These are phyloP conservation scores for Cladophialophora bantiana DNA, from an alignment of 2,329 filamentous ascomycete genomes.

Conservation along the genomic window DNA sequence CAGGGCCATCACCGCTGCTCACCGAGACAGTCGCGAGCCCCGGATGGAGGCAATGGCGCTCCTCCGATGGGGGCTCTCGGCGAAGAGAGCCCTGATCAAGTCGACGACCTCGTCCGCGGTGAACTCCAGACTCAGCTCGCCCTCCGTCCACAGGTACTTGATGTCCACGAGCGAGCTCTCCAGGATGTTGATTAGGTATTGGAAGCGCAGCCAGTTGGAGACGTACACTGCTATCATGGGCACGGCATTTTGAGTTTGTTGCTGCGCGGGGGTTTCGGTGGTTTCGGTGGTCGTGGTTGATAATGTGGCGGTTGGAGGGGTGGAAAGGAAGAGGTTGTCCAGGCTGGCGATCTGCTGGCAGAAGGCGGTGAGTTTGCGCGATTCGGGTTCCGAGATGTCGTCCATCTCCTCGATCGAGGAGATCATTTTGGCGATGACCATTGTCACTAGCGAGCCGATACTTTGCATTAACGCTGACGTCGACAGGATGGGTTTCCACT, in stretches of 20 bases:
- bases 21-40: slow-evolving; percentile 6
- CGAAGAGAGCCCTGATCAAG: slow-evolving; percentile 69
- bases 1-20: not conserved
- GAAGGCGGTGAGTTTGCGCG: slow-evolving; percentile 63
- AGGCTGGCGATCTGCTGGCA: slow-evolving; percentile 64
- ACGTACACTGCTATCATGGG: slow-evolving; percentile 68
- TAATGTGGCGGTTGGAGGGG: slow-evolving; percentile 35
- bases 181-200: slow-evolving; percentile 68
- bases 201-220: slow-evolving; percentile 69
- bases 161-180: slow-evolving; percentile 70
- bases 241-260: slow-evolving; percentile 42
- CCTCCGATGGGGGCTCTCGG: slow-evolving; percentile 65
- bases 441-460: slow-evolving; percentile 64
- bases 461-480: slow-evolving; percentile 68
- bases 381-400: slow-evolving; percentile 70
- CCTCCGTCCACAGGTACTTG: slow-evolving; percentile 69
- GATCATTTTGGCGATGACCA: slow-evolving; percentile 66
- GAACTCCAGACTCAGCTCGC: slow-evolving; percentile 69
- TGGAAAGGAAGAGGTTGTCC: slow-evolving; percentile 63
- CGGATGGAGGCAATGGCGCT: slow-evolving; percentile 55
- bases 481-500: slow-evolving; percentile 66
- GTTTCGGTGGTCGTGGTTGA: slow-evolving; percentile 36
- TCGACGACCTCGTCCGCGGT: slow-evolving; percentile 67
- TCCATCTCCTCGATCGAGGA: slow-evolving; percentile 68
- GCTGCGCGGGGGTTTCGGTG: slow-evolving; percentile 32